Percentiles rank a stretch among this genome's conserved stretches.
Evolutionary conservation across 2,329 filamentous ascomycete species (phyloP).

Genomic region (Alternaria panax): DNA sequence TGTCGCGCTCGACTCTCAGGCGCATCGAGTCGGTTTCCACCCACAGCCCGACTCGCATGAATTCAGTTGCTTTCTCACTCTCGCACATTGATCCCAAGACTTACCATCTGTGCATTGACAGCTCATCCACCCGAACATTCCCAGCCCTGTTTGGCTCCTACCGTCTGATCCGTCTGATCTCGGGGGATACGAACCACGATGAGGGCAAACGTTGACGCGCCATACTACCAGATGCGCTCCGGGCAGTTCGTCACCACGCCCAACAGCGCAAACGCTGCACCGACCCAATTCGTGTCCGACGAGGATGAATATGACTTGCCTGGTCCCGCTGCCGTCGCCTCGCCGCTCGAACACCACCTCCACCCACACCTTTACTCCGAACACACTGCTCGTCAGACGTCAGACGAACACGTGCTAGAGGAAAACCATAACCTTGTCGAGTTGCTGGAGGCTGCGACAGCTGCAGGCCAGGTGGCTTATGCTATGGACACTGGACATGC

Average conservation of each 20-base stretch:
- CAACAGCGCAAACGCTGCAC: slow-evolving; percentile 34
- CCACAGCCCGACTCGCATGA: slow-evolving; percentile 2
- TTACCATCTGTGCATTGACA: slow-evolving; percentile 32
- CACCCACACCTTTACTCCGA: slow-evolving; percentile 27
- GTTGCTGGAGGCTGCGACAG: slow-evolving; percentile 48
- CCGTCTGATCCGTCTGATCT: slow-evolving; percentile 17
- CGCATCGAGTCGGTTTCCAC: slow-evolving; percentile 21
- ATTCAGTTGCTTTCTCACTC: background rate
- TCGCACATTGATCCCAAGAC: slow-evolving; percentile 22
- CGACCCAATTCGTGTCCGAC: slow-evolving; percentile 24
- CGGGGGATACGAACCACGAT: slow-evolving; percentile 29
- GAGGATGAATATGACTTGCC: slow-evolving; percentile 34
- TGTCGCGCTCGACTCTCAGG: slow-evolving; percentile 10
- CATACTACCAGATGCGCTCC: slow-evolving; percentile 45
- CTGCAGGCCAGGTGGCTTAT: slow-evolving; percentile 37
- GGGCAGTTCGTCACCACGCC: slow-evolving; percentile 34
- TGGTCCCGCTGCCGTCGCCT: slow-evolving; percentile 15
- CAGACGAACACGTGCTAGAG: slow-evolving; percentile 30
- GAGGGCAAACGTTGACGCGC: slow-evolving; percentile 42
- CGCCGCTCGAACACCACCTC: slow-evolving; percentile 23
- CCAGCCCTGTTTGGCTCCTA: slow-evolving; percentile 12
- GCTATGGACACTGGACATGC: slow-evolving; percentile 21
- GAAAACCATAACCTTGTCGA: slow-evolving; percentile 46
- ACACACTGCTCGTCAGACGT: slow-evolving; percentile 19
- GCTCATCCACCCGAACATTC: slow-evolving; percentile 6